A percentile compares a stretch with the other conserved stretches of the same genome.
phyloP scores from a whole-genome alignment of 2,329 filamentous ascomycete species.

The Hypoxylon sp. region DNA sequence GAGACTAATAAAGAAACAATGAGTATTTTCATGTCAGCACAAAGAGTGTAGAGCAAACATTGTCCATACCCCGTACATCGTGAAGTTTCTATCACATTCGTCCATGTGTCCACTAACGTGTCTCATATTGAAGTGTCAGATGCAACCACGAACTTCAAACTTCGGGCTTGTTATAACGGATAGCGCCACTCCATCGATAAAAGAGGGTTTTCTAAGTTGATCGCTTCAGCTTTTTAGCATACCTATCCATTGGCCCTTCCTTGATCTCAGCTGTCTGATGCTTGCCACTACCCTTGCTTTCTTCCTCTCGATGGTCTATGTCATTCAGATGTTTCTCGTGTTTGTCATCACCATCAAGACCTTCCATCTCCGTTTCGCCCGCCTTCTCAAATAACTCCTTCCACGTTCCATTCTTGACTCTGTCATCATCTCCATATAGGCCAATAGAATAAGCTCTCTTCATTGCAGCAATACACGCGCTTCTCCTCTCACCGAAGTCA shows the following conservation, averaged over 20 bases:
- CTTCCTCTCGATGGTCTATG: slow-evolving; percentile 40
- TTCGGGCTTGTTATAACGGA: neutral
- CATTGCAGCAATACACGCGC: slow-evolving; percentile 76
- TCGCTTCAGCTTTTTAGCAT: slow-evolving; percentile 53
- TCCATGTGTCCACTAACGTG: neutral
- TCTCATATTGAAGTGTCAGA: neutral
- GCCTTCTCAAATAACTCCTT: slow-evolving; percentile 61
- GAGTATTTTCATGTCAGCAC: neutral
- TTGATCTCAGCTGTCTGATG: slow-evolving; percentile 44
- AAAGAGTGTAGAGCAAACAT: neutral
- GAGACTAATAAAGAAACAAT: neutral
- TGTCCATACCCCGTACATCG: neutral
- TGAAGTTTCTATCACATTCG: neutral
- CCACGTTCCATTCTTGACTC: slow-evolving; percentile 74
- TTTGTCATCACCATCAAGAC: slow-evolving; percentile 55
- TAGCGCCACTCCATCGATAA: neutral
- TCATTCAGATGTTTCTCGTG: slow-evolving; percentile 53
- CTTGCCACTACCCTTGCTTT: slow-evolving; percentile 32
- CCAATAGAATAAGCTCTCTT: slow-evolving; percentile 78
- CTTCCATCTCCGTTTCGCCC: slow-evolving; percentile 60
- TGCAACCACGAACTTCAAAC: neutral
- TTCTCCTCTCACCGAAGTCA: slow-evolving; percentile 75
- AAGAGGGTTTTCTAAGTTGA: slow-evolving; percentile 5
- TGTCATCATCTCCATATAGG: slow-evolving; percentile 74
- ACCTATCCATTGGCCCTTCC: slow-evolving; percentile 55